These are phyloP conservation scores for Mycena kentingensis DNA, from an alignment of 768 basidiomycete species.

Conservation along the genomic window DNA sequence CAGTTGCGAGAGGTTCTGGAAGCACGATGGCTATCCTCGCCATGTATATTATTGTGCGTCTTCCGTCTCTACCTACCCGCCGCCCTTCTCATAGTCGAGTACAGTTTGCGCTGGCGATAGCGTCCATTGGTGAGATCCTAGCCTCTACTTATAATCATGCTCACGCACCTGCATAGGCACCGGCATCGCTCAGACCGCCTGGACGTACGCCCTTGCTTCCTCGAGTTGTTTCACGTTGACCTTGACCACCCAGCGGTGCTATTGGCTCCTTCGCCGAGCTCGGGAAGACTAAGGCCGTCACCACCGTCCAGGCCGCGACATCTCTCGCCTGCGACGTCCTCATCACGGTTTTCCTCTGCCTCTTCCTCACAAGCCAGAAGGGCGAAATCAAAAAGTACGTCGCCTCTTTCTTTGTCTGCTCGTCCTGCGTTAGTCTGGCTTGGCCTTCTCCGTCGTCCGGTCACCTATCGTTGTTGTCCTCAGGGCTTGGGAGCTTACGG, in stretches of 20 bases:
- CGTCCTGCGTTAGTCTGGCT: not conserved
- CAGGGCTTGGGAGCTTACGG: not conserved
- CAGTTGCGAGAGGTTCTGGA: no score
- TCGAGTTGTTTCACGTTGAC: not conserved
- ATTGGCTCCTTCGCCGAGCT: no score
- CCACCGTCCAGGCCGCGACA: constrained; percentile 13
- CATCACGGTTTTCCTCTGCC: constrained; percentile 14
- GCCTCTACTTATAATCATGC: no score
- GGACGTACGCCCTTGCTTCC: constrained; percentile 7
- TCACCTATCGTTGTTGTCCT: not conserved
- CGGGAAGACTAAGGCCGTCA: constrained; percentile 4
- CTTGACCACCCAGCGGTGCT: not conserved
- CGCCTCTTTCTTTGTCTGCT: not conserved
- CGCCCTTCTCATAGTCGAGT: not conserved
- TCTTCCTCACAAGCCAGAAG: constrained; percentile 14
- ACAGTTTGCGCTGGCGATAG: not conserved
- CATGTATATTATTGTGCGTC: not conserved
- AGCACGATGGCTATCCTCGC: not conserved
- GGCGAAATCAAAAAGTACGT: constrained; percentile 9
- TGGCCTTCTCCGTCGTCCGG: not conserved
- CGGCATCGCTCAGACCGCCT: constrained; percentile 10
- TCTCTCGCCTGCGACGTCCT: constrained; percentile 15
- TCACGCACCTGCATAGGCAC: no score
- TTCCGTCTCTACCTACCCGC: not conserved
- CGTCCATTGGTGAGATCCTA: no score